Evolutionary conservation across 768 basidiomycete genomes (phyloP), one percentile per base, ranked within the genome.

Genomic region (Hericium coralloides): DNA sequence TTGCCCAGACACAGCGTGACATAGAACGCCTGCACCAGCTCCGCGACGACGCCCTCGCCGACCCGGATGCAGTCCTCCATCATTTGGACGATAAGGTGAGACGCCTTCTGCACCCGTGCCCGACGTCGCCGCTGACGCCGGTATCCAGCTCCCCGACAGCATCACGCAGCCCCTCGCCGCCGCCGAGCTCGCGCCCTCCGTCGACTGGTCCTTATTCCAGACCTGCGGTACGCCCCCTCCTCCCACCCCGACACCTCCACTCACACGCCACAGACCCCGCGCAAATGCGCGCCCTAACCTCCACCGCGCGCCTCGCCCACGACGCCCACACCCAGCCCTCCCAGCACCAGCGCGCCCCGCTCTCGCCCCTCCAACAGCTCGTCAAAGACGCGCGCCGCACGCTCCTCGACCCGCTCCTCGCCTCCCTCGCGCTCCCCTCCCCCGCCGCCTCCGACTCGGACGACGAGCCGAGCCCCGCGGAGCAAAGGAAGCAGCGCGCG

Each of bases 191-290:
- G 80, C 81, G 3, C 66, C 75, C 56, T 74, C 74, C 36, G 72
- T 89, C 49, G 74, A 89, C 60, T 91, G 88, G 89, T 67, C 75
- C 12, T 63, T 78, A 1, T 89, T 83, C 65, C 72, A 76, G 10
- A 72, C 74, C 6, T 72, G 73, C 62, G 86, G 87, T 89, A 65
- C 52, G 73, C 23, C n/a, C 10, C 3, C 17, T 45, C 14, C 36
- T 9, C 12, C 36, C 26, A 26, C n/a, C 12, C n/a, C n/a, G n/a
- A n/a, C n/a, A n/a, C n/a, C n/a, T n/a, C n/a, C 22, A 20, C 43
- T 55, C 54, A 38, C 26, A 22, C 54, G 15, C 14, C 20, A 26
- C 57, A 87, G 87, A 89, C 60, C 74, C 84, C 1, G 68, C 72
- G 4, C 75, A 80, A 9, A 72, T 89, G 14, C 76, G 74, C 22